Evolutionary conservation across 441 rosid genomes (phyloP).

Genomic region (Arabidopsis lyrata): DNA sequence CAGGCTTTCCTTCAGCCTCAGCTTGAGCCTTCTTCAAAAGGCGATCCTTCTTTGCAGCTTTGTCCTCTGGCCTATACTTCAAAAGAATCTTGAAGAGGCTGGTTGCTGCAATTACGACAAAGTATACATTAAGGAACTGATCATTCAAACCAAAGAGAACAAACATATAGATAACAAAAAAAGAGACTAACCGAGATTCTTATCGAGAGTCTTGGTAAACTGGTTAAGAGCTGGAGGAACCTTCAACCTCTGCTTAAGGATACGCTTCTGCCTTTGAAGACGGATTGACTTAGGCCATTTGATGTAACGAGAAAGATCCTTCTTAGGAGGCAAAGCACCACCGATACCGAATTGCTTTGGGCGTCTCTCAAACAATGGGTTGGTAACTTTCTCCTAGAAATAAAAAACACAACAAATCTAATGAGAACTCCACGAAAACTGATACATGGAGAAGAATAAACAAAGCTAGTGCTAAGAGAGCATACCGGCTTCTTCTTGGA

Average conservation of each 20-base stretch:
- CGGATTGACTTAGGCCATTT: constrained; percentile 87
- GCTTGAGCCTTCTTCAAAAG: constrained; percentile 82
- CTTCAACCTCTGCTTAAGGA: constrained; percentile 88
- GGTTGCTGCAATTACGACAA: constrained; percentile 53
- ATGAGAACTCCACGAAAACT: not conserved
- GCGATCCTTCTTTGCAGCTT: constrained; percentile 82
- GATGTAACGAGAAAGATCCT: constrained; percentile 75
- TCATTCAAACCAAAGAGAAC: not conserved
- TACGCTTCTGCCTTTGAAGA: constrained; percentile 87
- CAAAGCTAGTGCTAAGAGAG: not conserved
- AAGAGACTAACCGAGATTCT: constrained; percentile 69
- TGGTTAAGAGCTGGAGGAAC: constrained; percentile 91
- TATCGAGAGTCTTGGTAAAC: constrained; percentile 92
- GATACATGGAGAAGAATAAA: not conserved
- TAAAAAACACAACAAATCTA: not conserved
- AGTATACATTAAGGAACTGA: not conserved
- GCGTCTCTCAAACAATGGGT: constrained; percentile 87
- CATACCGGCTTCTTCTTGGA: constrained; percentile 56
- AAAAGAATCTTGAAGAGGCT: constrained; percentile 76
- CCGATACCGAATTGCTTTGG: constrained; percentile 93
- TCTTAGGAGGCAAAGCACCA: constrained; percentile 89
- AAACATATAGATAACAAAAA: not conserved
- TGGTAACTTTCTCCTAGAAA: constrained; percentile 77
- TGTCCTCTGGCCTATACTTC: constrained; percentile 93
- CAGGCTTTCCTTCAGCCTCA: constrained; percentile 78